phyloP scores from a whole-genome alignment of 345 rosid species.

The Hibiscus trionum region DNA sequence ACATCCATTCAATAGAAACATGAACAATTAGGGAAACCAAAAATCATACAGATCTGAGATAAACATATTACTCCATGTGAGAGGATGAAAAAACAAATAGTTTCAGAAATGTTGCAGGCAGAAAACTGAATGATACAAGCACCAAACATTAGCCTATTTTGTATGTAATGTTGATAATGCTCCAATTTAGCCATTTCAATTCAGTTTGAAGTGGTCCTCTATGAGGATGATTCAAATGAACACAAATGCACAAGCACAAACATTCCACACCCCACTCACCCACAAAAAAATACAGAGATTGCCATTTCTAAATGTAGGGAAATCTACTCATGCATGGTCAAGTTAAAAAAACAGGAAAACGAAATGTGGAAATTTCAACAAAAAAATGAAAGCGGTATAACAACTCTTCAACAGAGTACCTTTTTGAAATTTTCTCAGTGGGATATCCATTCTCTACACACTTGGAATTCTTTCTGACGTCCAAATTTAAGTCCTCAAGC shows the following conservation, averaged over 20 bases:
- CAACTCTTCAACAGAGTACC: conserved; percentile 26
- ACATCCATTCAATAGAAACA: not conserved
- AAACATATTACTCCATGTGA: not conserved
- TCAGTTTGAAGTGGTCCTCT: not conserved
- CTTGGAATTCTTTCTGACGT: conserved; percentile 42
- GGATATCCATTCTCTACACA: conserved; percentile 25
- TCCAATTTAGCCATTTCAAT: not conserved
- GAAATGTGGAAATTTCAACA: not conserved
- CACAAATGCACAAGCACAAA: not conserved
- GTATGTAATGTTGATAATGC: not conserved
- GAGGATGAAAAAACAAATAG: not conserved
- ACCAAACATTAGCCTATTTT: not conserved
- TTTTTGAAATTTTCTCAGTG: conserved; percentile 21
- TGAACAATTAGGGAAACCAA: not conserved
- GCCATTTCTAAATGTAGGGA: not conserved
- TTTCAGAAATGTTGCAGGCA: not conserved
- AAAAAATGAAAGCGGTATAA: not conserved
- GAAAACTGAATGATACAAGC: not conserved
- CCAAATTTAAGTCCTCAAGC: conserved; percentile 71
- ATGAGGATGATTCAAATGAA: not conserved
- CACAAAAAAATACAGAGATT: not conserved
- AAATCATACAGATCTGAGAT: not conserved
- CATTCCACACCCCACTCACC: not conserved
- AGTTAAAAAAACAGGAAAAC: not conserved
- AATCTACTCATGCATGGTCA: not conserved